Evolutionary conservation across 176 grass and related monocot species (phyloP), one percentile per base, ranked within the genome.

Genomic region (Cocos nucifera): DNA sequence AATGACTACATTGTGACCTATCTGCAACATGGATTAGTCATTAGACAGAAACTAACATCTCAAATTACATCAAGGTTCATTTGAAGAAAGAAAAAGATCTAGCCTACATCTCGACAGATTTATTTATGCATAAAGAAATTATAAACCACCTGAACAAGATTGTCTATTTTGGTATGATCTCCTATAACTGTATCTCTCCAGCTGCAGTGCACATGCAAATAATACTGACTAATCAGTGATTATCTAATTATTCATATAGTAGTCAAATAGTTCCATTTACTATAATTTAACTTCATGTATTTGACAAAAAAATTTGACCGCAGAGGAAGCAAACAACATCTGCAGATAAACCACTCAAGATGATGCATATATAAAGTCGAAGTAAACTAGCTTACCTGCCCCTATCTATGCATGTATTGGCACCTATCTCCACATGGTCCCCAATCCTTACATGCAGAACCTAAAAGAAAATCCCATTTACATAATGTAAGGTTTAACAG

Each of bases 361-460:
- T 44, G 35, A 44, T 12, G 35, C 35, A 44, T 44, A 44, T 44
- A 44, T 44, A 6, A 12, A 44, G 35, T 44, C 1, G 10, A 44
- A 44, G 35, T n/a, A 30, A 30, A 30, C 28, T 48, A 63, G 32
- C 26, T 82, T 3, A 96, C 91, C 91, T 96, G 56, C 91, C 86
- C 78, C 91, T 90, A 63, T 96, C 86, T 67, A 96, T 82, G 59
- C 91, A 96, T 73, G 91, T 85, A 53, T 90, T 96, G 78, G 86
- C 86, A 0, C 91, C 91, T 70, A 96, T 85, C 67, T 96, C 91
- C 72, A 93, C 89, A 81, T 87, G 77, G 63, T 94, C 39, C 17
- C 80, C 84, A 35, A 94, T 85, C 82, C 21, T 87, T 20, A 74
- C 84, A 58, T 69, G 59, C 50, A 87, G 17, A 50, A 73, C 80